Percentiles rank a stretch among this genome's conserved stretches.
Evolutionary conservation across 2,329 filamentous ascomycete species (phyloP).

Genomic region (Grosmannia huntii): DNA sequence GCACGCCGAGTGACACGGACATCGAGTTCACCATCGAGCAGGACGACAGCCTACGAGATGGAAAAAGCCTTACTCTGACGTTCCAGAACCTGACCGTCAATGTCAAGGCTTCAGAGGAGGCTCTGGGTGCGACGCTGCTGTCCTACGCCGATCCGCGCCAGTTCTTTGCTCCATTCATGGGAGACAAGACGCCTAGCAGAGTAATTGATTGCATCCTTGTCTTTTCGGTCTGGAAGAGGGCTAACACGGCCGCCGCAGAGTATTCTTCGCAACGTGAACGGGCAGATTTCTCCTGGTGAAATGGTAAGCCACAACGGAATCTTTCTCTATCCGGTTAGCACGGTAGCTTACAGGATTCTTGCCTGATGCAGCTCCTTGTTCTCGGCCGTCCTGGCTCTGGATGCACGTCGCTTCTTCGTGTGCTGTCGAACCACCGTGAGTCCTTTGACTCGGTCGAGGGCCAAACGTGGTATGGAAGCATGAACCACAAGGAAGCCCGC

Average conservation of each 20-base stretch:
- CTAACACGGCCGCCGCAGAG: background rate
- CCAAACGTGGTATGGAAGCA: slow-evolving; percentile 48
- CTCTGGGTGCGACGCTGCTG: slow-evolving; percentile 8
- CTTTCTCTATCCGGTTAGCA: no score
- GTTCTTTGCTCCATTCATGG: background rate
- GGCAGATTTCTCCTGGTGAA: slow-evolving; percentile 7
- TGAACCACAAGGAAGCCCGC: slow-evolving; percentile 29
- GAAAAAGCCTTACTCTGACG: slow-evolving; percentile 8
- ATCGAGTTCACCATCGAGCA: background rate
- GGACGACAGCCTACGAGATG: background rate
- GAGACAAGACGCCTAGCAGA: background rate
- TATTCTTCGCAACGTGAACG: slow-evolving; percentile 5
- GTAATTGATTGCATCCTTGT: background rate
- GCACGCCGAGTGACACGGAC: slow-evolving; percentile 3
- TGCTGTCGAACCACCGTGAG: slow-evolving; percentile 56
- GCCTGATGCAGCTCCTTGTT: slow-evolving; percentile 19
- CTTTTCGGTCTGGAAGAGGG: background rate
- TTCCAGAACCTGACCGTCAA: slow-evolving; percentile 8
- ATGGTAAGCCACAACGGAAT: slow-evolving; percentile 1
- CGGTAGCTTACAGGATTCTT: background rate
- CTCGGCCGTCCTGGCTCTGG: slow-evolving; percentile 44
- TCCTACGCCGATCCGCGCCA: slow-evolving; percentile 8
- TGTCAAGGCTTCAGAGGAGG: slow-evolving; percentile 7
- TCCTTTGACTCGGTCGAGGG: slow-evolving; percentile 53
- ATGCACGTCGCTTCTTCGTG: slow-evolving; percentile 44